These are phyloP conservation scores for Xylariaceae sp. DNA, from an alignment of 2,329 filamentous ascomycete species.

Conservation along the genomic window DNA sequence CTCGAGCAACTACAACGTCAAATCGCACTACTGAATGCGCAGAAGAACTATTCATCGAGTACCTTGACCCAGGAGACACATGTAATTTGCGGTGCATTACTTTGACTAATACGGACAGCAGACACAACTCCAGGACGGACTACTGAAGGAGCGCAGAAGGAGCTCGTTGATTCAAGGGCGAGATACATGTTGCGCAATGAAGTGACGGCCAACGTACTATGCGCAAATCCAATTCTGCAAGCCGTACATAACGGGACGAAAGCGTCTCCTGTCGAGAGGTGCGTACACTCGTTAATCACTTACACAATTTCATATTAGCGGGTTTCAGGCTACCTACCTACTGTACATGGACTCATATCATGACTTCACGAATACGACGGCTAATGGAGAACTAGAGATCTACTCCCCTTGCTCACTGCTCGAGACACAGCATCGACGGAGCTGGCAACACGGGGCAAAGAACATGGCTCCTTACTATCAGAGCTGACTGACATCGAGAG, in stretches of 20 bases:
- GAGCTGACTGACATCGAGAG: slow-evolving; percentile 57
- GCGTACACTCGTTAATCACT: slow-evolving; percentile 21
- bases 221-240: slow-evolving; percentile 72
- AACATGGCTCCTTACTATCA: slow-evolving; percentile 49
- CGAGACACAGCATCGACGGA: slow-evolving; percentile 66
- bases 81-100: background rate
- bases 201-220: slow-evolving; percentile 66
- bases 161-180: slow-evolving; percentile 68
- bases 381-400: slow-evolving; percentile 47
- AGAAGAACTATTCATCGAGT: slow-evolving; percentile 39
- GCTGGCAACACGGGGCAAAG: slow-evolving; percentile 58
- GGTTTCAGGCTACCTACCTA: background rate
- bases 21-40: slow-evolving; percentile 61
- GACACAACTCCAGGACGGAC: slow-evolving; percentile 29
- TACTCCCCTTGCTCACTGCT: slow-evolving; percentile 63
- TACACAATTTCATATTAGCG: background rate
- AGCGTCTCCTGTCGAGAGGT: slow-evolving; percentile 68
- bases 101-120: slow-evolving; percentile 40
- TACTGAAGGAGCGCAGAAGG: slow-evolving; percentile 58
- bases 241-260: slow-evolving; percentile 69
- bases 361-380: background rate
- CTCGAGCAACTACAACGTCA: slow-evolving; percentile 71
- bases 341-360: no score
- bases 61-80: slow-evolving; percentile 2
- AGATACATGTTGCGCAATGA: slow-evolving; percentile 67